Evolutionary conservation across 2,329 filamentous ascomycete species (phyloP).

Genomic region (Phialophora expanda): DNA sequence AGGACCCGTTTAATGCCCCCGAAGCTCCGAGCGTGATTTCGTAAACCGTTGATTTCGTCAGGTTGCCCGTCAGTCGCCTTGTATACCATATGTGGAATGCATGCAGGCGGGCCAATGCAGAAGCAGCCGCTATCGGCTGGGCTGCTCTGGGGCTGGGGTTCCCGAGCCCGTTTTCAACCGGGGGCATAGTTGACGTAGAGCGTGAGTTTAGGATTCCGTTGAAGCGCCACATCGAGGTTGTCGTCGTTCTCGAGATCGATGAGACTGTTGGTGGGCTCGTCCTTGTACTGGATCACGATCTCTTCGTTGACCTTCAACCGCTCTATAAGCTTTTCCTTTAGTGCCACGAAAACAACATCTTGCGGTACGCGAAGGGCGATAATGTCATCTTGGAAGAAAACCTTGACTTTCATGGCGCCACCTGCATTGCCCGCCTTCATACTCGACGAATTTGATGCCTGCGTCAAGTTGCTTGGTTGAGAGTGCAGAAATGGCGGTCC

Average conservation of each 20-base stretch:
- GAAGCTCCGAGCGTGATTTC: conserved; percentile 31
- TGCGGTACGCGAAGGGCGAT: conserved; percentile 87
- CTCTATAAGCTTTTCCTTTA: conserved; percentile 84
- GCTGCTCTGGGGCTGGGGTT: not conserved
- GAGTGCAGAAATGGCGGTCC: conserved; percentile 48
- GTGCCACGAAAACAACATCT: conserved; percentile 76
- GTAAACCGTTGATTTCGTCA: conserved; percentile 34
- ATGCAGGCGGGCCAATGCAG: conserved; percentile 3
- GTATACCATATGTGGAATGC: not conserved
- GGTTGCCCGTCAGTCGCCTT: conserved; percentile 20
- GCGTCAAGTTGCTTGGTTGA: conserved; percentile 60
- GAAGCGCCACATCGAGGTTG: conserved; percentile 79
- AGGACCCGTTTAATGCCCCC: not conserved
- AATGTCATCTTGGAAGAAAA: conserved; percentile 89
- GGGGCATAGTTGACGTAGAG: conserved; percentile 49
- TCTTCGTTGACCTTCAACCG: conserved; percentile 76
- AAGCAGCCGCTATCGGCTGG: not conserved
- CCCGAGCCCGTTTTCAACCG: conserved; percentile 17
- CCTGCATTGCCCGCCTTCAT: conserved; percentile 31
- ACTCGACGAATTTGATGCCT: conserved; percentile 48
- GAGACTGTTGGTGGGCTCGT: conserved; percentile 77
- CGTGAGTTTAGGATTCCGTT: conserved; percentile 84
- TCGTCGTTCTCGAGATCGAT: conserved; percentile 77
- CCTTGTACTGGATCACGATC: conserved; percentile 81
- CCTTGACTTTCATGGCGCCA: conserved; percentile 84